Conservation (phyloP, 1,284 basidiomycete genomes). For the Ustilago crameri region DNA sequence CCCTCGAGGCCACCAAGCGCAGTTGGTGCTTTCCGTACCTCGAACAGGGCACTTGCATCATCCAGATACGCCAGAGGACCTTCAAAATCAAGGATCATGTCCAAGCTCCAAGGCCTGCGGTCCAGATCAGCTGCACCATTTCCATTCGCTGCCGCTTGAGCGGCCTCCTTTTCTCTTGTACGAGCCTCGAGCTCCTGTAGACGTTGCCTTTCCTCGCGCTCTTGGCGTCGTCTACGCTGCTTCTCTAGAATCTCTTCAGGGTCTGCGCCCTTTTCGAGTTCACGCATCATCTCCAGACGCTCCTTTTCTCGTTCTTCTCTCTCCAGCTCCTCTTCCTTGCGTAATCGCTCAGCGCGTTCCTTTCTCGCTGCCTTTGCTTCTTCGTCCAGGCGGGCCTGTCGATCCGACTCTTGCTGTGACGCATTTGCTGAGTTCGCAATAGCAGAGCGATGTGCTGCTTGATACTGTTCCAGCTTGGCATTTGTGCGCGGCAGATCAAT, state of each 20-base stretch:
- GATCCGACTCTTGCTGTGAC: slow-evolving; percentile 55
- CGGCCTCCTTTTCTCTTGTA: slow-evolving; percentile 40
- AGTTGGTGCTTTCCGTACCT: slow-evolving; percentile 47
- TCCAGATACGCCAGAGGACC: slow-evolving; percentile 60
- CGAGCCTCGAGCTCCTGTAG: slow-evolving; percentile 26
- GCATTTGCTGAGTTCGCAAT: slow-evolving; percentile 52
- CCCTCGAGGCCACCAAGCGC: slow-evolving; percentile 49
- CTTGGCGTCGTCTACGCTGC: slow-evolving; percentile 46
- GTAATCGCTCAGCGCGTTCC: slow-evolving; percentile 51
- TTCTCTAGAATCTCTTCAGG: slow-evolving; percentile 53
- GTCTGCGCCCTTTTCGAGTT: slow-evolving; percentile 56
- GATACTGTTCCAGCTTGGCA: slow-evolving; percentile 81
- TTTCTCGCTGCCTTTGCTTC: slow-evolving; percentile 48
- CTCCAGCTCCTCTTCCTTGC: slow-evolving; percentile 57
- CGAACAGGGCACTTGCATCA: slow-evolving; percentile 49
- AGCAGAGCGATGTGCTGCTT: slow-evolving; percentile 69
- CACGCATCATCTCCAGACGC: slow-evolving; percentile 57
- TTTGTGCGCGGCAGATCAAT: slow-evolving; percentile 87
- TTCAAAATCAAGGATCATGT: slow-evolving; percentile 59
- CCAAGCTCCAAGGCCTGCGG: slow-evolving; percentile 40
- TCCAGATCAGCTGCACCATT: slow-evolving; percentile 17
- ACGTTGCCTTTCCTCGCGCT: slow-evolving; percentile 43
- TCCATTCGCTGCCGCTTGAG: slow-evolving; percentile 17
- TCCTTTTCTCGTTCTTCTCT: slow-evolving; percentile 49
- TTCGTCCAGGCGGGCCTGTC: slow-evolving; percentile 53